Evolutionary conservation across 2,329 filamentous ascomycete species (phyloP).

Genomic region (Neopestalotiopsis sp.): DNA sequence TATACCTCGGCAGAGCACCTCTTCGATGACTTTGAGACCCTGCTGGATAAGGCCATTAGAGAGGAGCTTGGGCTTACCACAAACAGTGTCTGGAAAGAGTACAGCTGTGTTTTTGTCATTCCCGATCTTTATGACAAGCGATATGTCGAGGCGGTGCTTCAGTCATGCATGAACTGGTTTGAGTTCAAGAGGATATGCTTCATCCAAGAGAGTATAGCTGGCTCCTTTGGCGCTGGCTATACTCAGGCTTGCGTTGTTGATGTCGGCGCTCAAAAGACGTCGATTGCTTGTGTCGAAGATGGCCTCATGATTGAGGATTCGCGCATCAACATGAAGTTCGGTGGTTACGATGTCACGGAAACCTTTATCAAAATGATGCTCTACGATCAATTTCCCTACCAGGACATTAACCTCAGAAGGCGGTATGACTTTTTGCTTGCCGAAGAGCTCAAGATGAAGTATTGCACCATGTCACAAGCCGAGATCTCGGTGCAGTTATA

Average conservation of each 20-base stretch:
- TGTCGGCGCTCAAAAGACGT: constrained; percentile 96
- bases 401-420: constrained; percentile 88
- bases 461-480: constrained; percentile 88
- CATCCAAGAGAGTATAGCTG: constrained; percentile 94
- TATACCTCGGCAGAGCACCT: constrained; percentile 81
- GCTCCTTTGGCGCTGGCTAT: constrained; percentile 93
- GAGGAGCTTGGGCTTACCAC: constrained; percentile 80
- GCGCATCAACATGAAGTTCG: constrained; percentile 91
- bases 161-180: constrained; percentile 87
- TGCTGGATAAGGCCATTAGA: constrained; percentile 85
- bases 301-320: constrained; percentile 95
- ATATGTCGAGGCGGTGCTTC: constrained; percentile 84
- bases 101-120: constrained; percentile 96
- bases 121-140: constrained; percentile 95
- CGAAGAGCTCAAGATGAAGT: constrained; percentile 93
- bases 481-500: constrained; percentile 87
- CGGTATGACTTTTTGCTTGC: constrained; percentile 92
- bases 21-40: constrained; percentile 84
- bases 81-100: constrained; percentile 84
- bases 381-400: constrained; percentile 92
- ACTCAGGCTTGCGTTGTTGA: constrained; percentile 95
- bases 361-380: constrained; percentile 98
- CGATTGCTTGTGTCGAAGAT: constrained; percentile 95
- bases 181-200: constrained; percentile 90
- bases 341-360: constrained; percentile 90